A percentile compares a stretch with the other conserved stretches of the same genome.
Conservation (phyloP, 1,284 basidiomycete species). For the Microbotryum intermedium region DNA sequence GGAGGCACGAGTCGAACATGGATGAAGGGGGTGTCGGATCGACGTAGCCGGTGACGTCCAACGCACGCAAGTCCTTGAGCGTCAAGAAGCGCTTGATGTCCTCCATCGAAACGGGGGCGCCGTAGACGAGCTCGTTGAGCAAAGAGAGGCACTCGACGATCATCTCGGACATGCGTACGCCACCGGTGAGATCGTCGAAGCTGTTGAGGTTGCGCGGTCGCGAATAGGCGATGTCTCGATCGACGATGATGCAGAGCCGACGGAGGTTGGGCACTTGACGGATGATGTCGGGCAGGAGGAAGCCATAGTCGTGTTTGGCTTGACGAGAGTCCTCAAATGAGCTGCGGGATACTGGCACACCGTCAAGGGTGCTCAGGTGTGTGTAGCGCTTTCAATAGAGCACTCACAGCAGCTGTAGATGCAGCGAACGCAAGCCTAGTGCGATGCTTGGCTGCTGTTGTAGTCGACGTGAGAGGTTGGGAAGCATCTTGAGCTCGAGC, state of each 20-base stretch:
- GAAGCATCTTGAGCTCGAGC: neutral
- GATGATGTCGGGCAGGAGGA: conserved; percentile 10
- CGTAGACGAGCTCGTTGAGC: conserved; percentile 11
- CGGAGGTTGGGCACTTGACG: neutral
- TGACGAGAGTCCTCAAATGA: conserved; percentile 4
- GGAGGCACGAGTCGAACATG: neutral
- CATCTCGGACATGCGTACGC: conserved; percentile 3
- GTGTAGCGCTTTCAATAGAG: too few species aligned
- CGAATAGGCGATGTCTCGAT: neutral
- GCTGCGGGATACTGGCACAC: neutral
- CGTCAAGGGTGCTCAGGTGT: too few species aligned
- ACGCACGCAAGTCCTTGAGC: neutral
- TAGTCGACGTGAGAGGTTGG: neutral
- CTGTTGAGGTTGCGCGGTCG: neutral
- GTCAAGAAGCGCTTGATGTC: neutral
- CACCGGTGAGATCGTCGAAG: conserved; percentile 10
- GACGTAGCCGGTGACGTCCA: conserved; percentile 11
- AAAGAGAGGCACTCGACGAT: neutral
- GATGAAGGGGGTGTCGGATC: neutral
- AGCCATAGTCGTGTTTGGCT: conserved; percentile 4
- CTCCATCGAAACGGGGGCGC: conserved; percentile 3
- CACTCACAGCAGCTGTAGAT: neutral
- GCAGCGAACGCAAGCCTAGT: neutral
- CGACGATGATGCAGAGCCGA: neutral
- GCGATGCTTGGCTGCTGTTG: neutral